phyloP scores from a whole-genome alignment of 345 rosid species.

The Durio zibethinus region DNA sequence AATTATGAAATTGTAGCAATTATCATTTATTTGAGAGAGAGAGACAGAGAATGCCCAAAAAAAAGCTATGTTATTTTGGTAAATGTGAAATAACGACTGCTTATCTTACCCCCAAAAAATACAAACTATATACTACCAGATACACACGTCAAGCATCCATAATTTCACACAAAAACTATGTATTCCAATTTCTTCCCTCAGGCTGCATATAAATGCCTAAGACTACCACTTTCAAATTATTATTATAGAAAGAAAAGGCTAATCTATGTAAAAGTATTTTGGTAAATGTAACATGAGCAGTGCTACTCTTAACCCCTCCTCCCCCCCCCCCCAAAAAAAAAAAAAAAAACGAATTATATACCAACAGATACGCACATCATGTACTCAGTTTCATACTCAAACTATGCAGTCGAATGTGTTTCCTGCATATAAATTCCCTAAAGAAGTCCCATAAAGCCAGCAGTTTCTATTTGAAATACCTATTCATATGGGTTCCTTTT shows the following conservation, averaged over 20 bases:
- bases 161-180: not conserved
- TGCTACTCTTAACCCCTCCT: too few relatives aligned
- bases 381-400: not conserved
- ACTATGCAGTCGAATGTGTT: not conserved
- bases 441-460: not conserved
- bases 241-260: too few relatives aligned
- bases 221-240: too few relatives aligned
- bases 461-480: slow-evolving; percentile 37
- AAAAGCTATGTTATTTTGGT: not conserved
- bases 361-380: not conserved
- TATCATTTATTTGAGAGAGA: not conserved
- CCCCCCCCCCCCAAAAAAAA: too few relatives aligned
- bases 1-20: not conserved
- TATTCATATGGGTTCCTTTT: slow-evolving; percentile 71
- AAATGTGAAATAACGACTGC: not conserved
- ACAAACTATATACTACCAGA: not conserved
- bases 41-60: not conserved
- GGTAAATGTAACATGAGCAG: too few relatives aligned
- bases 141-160: not conserved
- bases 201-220: too few relatives aligned
- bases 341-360: not conserved
- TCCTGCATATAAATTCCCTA: not conserved
- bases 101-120: not conserved
- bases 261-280: too few relatives aligned
- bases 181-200: too few relatives aligned